These are phyloP conservation scores for Ophiosphaerella narmari DNA, from an alignment of 2,329 filamentous ascomycete genomes.

Conservation along the genomic window DNA sequence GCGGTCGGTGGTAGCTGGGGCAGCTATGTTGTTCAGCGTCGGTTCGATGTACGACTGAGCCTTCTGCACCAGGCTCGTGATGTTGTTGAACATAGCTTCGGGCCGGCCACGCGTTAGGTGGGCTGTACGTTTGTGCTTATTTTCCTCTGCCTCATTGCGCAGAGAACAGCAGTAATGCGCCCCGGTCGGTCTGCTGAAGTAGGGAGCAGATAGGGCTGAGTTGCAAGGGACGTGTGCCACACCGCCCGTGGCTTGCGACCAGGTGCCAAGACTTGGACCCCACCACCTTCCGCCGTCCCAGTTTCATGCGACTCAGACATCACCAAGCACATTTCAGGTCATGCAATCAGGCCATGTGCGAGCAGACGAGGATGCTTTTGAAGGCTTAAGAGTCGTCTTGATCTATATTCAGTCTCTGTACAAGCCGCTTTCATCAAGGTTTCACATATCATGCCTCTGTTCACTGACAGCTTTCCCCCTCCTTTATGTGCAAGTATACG, in stretches of 20 bases:
- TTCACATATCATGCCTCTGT: no score
- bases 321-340: no score
- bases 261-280: no score
- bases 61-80: slow-evolving; percentile 88
- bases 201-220: slow-evolving; percentile 23
- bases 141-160: slow-evolving; percentile 36
- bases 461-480: background rate
- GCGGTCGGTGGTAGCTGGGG: slow-evolving; percentile 70
- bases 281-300: no score
- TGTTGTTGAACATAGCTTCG: slow-evolving; percentile 54
- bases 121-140: slow-evolving; percentile 17
- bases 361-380: no score
- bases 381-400: no score
- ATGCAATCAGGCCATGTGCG: no score
- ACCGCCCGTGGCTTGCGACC: background rate
- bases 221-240: slow-evolving; percentile 10
- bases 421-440: no score
- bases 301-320: no score
- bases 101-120: slow-evolving; percentile 13
- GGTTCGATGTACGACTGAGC: slow-evolving; percentile 95
- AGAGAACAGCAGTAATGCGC: slow-evolving; percentile 10
- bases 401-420: no score
- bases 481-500: slow-evolving; percentile 76
- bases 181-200: slow-evolving; percentile 20
- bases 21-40: slow-evolving; percentile 66